Evolutionary conservation across 177 flowering plant species (phyloP), one percentile per base, ranked within the genome.

Genomic region (Tripterygium wilfordii): DNA sequence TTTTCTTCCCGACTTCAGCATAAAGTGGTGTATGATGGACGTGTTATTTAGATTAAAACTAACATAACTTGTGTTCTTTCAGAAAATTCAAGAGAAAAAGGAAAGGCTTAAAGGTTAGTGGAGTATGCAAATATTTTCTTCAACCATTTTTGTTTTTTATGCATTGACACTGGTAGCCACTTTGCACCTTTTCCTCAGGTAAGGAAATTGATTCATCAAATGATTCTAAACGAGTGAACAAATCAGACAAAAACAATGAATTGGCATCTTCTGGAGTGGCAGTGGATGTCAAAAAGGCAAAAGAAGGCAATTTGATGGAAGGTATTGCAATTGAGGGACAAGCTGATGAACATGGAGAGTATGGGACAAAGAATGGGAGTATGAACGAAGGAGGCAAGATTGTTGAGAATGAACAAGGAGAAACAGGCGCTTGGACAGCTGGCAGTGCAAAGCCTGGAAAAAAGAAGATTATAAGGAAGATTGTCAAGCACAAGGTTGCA

Each of bases 401-500:
- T 55, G 35, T 35, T 22, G 70, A 49, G 36, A 61, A 57, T 48
- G 76, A 68, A 20, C 36, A 20, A 23, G 76, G 26, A 37, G 75
- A 38, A 49, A 31, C 38, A n/a, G 57, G 8, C 62, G 54, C 47
- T 44, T 69, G 45, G 58, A 39, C 62, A 38, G 38, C 59, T 52
- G 60, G 38, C 16, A 47, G 15, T 59, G 65, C 41, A 40, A 80
- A 72, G 58, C 18, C 79, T 27, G 79, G 63, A 38, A 86, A 84
- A 59, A 90, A 76, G 66, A 88, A 70, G 64, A 68, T 84, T 53
- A 57, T 90, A 15, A 77, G 60, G 60, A 84, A 72, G 57, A 58
- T 90, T 63, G 77, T 82, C 33, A 88, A 74, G 62, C 77, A 58
- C 43, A 85, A 85, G 63, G 80, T 69, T 53, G 60, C 67, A n/a